These are phyloP conservation scores for Saposhnikovia divaricata DNA, from an alignment of 129 eudicot species.

Conservation along the genomic window DNA sequence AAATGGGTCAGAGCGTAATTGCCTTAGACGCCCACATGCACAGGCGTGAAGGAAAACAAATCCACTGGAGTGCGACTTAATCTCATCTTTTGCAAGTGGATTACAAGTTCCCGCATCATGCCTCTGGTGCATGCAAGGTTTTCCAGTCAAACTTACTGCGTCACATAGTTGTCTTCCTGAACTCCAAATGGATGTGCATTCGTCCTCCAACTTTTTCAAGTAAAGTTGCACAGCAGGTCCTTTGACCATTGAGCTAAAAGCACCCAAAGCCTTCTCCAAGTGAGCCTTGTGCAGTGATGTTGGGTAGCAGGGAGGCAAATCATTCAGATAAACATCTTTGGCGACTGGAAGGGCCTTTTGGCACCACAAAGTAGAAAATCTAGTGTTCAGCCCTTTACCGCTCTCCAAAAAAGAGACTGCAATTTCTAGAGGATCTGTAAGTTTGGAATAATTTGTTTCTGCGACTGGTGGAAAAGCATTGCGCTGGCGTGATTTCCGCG, in stretches of 20 bases:
- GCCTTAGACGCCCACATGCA: constrained; percentile 88
- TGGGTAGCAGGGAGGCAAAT: constrained; percentile 73
- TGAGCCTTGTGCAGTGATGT: constrained; percentile 64
- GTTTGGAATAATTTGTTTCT: constrained; percentile 28
- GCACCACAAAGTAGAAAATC: constrained; percentile 76
- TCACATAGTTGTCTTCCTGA: constrained; percentile 89
- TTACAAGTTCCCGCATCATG: constrained; percentile 35
- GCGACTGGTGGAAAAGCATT: constrained; percentile 25
- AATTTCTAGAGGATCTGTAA: constrained; percentile 38
- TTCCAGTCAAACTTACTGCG: constrained; percentile 94
- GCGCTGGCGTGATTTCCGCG: constrained; percentile 34
- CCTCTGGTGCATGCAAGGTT: constrained; percentile 72
- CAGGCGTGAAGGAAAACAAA: constrained; percentile 90
- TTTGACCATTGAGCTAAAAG: constrained; percentile 73
- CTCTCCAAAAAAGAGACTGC: constrained; percentile 58
- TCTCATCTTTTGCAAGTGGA: constrained; percentile 20
- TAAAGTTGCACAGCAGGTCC: constrained; percentile 67
- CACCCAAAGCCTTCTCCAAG: constrained; percentile 55
- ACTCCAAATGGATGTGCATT: constrained; percentile 71
- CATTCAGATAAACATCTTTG: constrained; percentile 62
- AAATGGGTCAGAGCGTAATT: constrained; percentile 65
- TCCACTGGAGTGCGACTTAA: constrained; percentile 70
- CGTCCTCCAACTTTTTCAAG: constrained; percentile 66
- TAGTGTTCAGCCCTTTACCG: constrained; percentile 50
- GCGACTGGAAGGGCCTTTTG: constrained; percentile 76